A percentile compares a stretch with the other conserved stretches of the same genome.
These are phyloP conservation scores for Immersiporthe knoxdaviesiana DNA, from an alignment of 2,329 filamentous ascomycete genomes.

Conservation along the genomic window DNA sequence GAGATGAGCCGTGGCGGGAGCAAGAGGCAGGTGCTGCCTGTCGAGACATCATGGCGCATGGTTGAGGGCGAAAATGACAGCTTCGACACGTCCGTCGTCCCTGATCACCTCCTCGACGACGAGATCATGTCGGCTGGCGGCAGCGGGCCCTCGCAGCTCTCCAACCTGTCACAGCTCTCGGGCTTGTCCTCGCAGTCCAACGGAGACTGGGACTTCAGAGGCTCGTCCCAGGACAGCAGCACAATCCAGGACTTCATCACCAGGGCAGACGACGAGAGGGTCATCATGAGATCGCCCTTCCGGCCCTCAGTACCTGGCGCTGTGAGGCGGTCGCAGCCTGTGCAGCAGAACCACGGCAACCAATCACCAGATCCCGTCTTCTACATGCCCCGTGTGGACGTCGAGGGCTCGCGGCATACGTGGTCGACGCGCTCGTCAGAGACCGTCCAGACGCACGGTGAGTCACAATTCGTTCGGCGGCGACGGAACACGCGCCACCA, in stretches of 20 bases:
- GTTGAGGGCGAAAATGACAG: constrained; percentile 64
- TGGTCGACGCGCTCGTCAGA: constrained; percentile 40
- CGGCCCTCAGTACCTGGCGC: constrained; percentile 53
- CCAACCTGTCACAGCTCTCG: constrained; percentile 39
- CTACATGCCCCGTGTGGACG: constrained; percentile 54
- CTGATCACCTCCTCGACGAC: constrained; percentile 48
- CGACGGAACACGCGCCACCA: constrained; percentile 33
- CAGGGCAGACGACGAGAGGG: constrained; percentile 58
- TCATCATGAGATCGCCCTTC: constrained; percentile 59
- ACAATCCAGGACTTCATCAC: constrained; percentile 55
- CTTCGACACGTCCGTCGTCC: constrained; percentile 59
- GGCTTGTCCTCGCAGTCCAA: constrained; percentile 35
- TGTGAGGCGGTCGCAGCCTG: constrained; percentile 37
- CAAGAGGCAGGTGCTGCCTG: constrained; percentile 41
- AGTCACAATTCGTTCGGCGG: constrained; percentile 32
- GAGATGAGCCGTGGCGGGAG: constrained; percentile 22
- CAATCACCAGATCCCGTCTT: constrained; percentile 55
- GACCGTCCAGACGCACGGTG: constrained; percentile 39
- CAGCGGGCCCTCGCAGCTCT: constrained; percentile 51
- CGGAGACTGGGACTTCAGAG: constrained; percentile 43
- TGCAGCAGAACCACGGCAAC: constrained; percentile 35
- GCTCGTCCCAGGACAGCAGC: constrained; percentile 60
- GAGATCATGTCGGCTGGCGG: constrained; percentile 43
- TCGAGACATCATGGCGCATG: constrained; percentile 63
- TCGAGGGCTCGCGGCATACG: constrained; percentile 43